Base-by-base conservation (phyloP, 495 filamentous ascomycete species). In the Penicillium waksmanii region DNA sequence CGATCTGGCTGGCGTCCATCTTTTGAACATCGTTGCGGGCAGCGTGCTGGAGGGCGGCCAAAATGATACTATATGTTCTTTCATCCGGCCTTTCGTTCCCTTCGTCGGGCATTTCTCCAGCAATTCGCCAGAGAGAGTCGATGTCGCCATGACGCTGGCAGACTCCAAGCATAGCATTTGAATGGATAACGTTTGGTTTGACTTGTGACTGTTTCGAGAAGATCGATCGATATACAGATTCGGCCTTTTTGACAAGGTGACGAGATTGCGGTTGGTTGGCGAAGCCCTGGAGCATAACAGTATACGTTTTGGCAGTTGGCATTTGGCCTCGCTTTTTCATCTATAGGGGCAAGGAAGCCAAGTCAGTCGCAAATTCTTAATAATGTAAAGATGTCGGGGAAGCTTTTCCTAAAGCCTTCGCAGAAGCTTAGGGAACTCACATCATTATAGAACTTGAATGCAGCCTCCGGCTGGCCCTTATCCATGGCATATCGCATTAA, bases 321-420 rank as follows among this genome's bases (percentile, higher is more conserved):
- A 74, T 74, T 56, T 90, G 85, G 34, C 78, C 86, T 17, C 91
- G 82, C 75, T 97, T 98, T 75, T 98, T 98, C 95, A 98, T 98
- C 89, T 96, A 56, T 23, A 48, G 18, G 42, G 27, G 8, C 27
- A 35, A 27, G 48, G 15, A 48, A 56, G 53, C 43, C 3, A 13
- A 12, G 27, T 60, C 21, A 55, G 57, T 19, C 13, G 10, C 7
- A 17, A 25, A 8, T 34, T 25, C 21, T 52, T 17, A 2, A 17
- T 23, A 44, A 44, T 12, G 15, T 43, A 3, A 58, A 33, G 5
- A 12, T n/a, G 36, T 5, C 7, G 36, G 36, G 36, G 5, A 38
- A 38, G 8, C 4, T 38, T 2, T 31, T 31, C 27, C 27, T 31
- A 31, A 31, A 9, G 27, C 27, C 5, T 2, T 31, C 27, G 27